These are phyloP conservation scores for Flammula alnicola DNA, from an alignment of 1,284 basidiomycete species.

Conservation along the genomic window DNA sequence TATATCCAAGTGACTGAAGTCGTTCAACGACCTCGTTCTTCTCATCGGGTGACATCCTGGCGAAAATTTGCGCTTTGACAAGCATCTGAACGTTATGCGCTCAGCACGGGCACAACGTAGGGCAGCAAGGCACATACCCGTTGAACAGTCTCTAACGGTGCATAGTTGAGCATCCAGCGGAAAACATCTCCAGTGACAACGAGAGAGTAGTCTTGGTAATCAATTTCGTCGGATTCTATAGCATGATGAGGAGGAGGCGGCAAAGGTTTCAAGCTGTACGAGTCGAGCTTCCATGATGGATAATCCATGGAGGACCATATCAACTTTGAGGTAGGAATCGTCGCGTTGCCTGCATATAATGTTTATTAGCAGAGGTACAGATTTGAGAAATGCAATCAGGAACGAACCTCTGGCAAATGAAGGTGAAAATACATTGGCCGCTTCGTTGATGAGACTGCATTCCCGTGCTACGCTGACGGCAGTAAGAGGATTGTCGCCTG, in stretches of 20 bases:
- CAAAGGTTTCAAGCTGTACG: constrained; percentile 85
- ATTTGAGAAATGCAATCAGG: neutral
- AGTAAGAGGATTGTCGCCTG: constrained; percentile 96
- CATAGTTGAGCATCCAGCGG: constrained; percentile 97
- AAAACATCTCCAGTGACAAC: constrained; percentile 98
- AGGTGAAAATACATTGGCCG: constrained; percentile 92
- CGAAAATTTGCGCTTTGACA: constrained; percentile 97
- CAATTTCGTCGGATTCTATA: constrained; percentile 70
- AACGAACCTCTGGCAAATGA: constrained; percentile 73
- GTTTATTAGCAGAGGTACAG: neutral
- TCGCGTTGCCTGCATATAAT: constrained; percentile 57
- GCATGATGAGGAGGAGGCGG: constrained; percentile 67
- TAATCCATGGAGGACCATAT: constrained; percentile 97
- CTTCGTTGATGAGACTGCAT: constrained; percentile 88
- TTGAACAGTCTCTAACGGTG: constrained; percentile 91
- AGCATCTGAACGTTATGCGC: constrained; percentile 75
- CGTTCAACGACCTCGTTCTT: constrained; percentile 99
- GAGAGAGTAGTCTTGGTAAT: constrained; percentile 89
- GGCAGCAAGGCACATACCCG: constrained; percentile 60
- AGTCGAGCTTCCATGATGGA: constrained; percentile 82
- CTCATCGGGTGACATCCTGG: constrained; percentile 99
- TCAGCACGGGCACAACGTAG: neutral
- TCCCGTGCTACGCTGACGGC: constrained; percentile 97
- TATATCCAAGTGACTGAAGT: constrained; percentile 92
- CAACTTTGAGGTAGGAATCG: constrained; percentile 69